Percentiles rank a stretch among this genome's conserved stretches.
phyloP scores from a whole-genome alignment of 495 filamentous ascomycete species.

The Penicillium atrosanguineum region DNA sequence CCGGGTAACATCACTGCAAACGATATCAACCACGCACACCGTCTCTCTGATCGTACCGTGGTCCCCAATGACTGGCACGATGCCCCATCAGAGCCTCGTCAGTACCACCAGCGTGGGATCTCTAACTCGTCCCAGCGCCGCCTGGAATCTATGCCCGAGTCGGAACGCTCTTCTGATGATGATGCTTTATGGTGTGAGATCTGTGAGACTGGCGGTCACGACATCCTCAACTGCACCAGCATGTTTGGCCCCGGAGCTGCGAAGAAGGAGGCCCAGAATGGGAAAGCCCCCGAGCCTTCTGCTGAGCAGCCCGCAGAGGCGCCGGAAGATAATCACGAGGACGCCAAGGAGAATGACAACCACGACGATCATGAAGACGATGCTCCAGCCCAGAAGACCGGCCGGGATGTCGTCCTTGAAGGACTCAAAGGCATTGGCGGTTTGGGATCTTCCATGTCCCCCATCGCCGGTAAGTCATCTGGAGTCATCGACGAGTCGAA shows the following conservation, averaged over 20 bases:
- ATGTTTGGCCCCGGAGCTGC: conserved; percentile 59
- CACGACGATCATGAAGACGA: conserved; percentile 17
- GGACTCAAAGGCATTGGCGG: conserved; percentile 60
- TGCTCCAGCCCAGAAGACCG: conserved; percentile 34
- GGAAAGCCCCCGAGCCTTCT: conserved; percentile 12
- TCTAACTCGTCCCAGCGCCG: conserved; percentile 36
- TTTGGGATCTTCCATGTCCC: conserved; percentile 37
- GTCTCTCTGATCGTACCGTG: conserved; percentile 47
- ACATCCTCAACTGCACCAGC: conserved; percentile 88
- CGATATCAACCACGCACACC: conserved; percentile 34
- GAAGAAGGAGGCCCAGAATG: conserved; percentile 16
- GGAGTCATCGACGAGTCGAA: conserved; percentile 76
- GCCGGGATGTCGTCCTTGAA: conserved; percentile 57
- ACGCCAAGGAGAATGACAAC: conserved; percentile 9
- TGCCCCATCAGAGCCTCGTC: conserved; percentile 29
- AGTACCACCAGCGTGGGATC: conserved; percentile 31
- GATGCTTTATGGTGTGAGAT: conserved; percentile 93
- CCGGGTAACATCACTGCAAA: conserved; percentile 28
- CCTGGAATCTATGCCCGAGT: conserved; percentile 64
- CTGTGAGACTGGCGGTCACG: conserved; percentile 89
- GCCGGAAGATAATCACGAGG: conserved; percentile 12
- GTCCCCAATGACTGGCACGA: conserved; percentile 47
- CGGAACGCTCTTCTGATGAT: conserved; percentile 68
- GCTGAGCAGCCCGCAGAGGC: conserved; percentile 24
- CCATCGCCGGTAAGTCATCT: conserved; percentile 75